These are phyloP conservation scores for Alternaria gaisen DNA, from an alignment of 2,329 filamentous ascomycete species.

Conservation along the genomic window DNA sequence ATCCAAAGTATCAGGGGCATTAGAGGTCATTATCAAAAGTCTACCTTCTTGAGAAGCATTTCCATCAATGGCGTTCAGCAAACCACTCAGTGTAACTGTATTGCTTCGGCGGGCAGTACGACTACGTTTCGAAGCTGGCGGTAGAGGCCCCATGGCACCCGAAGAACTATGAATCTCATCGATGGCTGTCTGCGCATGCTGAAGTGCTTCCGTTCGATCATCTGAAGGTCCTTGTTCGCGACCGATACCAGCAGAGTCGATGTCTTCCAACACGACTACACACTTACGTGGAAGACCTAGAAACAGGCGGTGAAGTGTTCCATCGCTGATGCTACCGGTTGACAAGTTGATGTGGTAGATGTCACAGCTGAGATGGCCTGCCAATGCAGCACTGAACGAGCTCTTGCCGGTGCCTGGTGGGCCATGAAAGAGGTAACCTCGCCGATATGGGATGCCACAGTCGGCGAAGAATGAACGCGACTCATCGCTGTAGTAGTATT, in stretches of 20 bases:
- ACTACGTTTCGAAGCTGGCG: neutral
- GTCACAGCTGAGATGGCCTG: constrained; percentile 49
- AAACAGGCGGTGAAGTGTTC: constrained; percentile 34
- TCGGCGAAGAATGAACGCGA: constrained; percentile 45
- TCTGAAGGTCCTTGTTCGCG: constrained; percentile 26
- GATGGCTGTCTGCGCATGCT: neutral
- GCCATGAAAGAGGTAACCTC: constrained; percentile 53
- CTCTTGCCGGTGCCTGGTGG: constrained; percentile 55
- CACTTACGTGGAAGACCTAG: constrained; percentile 46
- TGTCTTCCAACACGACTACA: constrained; percentile 55
- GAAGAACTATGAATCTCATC: neutral
- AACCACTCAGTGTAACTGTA: constrained; percentile 66
- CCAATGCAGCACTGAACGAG: constrained; percentile 51
- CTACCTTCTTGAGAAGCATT: constrained; percentile 81
- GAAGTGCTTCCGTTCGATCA: neutral
- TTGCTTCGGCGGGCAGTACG: neutral
- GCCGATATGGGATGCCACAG: constrained; percentile 46
- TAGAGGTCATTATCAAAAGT: constrained; percentile 83
- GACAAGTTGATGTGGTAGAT: constrained; percentile 52
- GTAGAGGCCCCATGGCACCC: neutral
- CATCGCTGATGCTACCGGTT: constrained; percentile 37
- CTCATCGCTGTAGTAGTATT: constrained; percentile 49
- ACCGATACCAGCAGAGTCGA: constrained; percentile 47
- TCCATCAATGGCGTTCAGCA: constrained; percentile 85
- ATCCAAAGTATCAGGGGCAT: constrained; percentile 76